Evolutionary conservation across 805 yeast genomes (phyloP).

Genomic region (Suhomyces sp.): DNA sequence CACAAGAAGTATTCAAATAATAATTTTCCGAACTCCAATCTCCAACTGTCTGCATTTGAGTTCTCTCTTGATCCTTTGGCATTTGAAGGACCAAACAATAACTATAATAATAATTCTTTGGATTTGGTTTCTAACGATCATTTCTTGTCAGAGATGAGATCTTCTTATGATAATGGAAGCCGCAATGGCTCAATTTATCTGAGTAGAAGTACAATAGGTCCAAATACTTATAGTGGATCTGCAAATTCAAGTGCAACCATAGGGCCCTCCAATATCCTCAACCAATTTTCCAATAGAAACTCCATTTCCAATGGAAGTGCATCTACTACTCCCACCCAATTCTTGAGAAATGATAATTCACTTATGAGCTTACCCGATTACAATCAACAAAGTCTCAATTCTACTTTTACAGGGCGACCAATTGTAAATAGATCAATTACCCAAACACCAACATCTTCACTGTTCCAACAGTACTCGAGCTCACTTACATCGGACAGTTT

Average conservation of each 20-base stretch:
- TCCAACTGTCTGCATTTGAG: slow-evolving; percentile 14
- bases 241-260: slow-evolving; percentile 3
- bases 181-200: too few species aligned
- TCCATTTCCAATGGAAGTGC: slow-evolving; percentile 9
- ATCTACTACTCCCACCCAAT: slow-evolving; percentile 20
- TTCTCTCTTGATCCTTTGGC: slow-evolving; percentile 50
- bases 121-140: slow-evolving; percentile 1
- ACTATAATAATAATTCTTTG: slow-evolving; percentile 6
- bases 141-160: slow-evolving; percentile 1
- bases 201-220: too few species aligned
- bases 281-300: neutral
- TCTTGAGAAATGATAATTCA: slow-evolving; percentile 28
- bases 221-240: neutral
- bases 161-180: neutral
- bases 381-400: slow-evolving; percentile 10
- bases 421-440: slow-evolving; percentile 12
- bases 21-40: slow-evolving; percentile 1
- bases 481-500: slow-evolving; percentile 4
- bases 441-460: slow-evolving; percentile 22
- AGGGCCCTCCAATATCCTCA: slow-evolving; percentile 9
- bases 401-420: slow-evolving; percentile 8
- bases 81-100: slow-evolving; percentile 43
- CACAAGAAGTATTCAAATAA: neutral
- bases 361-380: slow-evolving; percentile 32
- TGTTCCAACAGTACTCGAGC: slow-evolving; percentile 3